These are phyloP conservation scores for Alternaria viburni DNA, from an alignment of 2,329 filamentous ascomycete species.

Conservation along the genomic window DNA sequence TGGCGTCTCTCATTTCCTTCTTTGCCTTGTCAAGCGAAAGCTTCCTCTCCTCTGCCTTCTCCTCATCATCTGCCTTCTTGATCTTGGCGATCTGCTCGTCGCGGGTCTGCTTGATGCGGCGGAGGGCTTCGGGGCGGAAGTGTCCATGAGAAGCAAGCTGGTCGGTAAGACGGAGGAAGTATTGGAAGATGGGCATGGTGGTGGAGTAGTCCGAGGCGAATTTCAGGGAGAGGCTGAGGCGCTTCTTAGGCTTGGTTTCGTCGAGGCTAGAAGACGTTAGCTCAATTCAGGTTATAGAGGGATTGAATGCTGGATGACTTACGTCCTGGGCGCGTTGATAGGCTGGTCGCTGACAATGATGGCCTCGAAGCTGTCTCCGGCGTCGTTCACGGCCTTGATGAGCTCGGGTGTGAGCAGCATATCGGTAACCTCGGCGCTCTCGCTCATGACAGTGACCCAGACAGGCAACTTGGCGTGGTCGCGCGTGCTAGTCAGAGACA, in stretches of 20 bases:
- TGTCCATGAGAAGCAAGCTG: constrained; percentile 75
- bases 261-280: constrained; percentile 66
- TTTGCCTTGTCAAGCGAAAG: constrained; percentile 67
- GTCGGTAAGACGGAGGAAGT: constrained; percentile 87
- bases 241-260: constrained; percentile 84
- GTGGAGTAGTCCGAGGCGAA: constrained; percentile 65
- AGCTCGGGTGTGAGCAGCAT: constrained; percentile 86
- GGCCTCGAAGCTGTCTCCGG: constrained; percentile 79
- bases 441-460: constrained; percentile 95
- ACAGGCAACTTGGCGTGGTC: constrained; percentile 86
- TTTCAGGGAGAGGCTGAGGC: constrained; percentile 76
- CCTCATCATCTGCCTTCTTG: constrained; percentile 76
- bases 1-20: constrained; percentile 75
- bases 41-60: constrained; percentile 68
- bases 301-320: constrained; percentile 48
- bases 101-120: constrained; percentile 80
- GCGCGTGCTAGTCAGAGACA: constrained; percentile 91
- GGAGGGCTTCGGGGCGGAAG: constrained; percentile 86
- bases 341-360: constrained; percentile 91
- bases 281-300: too few species aligned
- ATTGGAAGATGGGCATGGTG: constrained; percentile 77
- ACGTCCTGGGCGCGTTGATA: constrained; percentile 83
- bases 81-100: constrained; percentile 82
- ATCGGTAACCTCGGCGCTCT: constrained; percentile 94
- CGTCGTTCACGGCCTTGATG: constrained; percentile 75